Base-by-base conservation (phyloP, 2,329 filamentous ascomycete genomes). In the Pestalotiopsis sp. region DNA sequence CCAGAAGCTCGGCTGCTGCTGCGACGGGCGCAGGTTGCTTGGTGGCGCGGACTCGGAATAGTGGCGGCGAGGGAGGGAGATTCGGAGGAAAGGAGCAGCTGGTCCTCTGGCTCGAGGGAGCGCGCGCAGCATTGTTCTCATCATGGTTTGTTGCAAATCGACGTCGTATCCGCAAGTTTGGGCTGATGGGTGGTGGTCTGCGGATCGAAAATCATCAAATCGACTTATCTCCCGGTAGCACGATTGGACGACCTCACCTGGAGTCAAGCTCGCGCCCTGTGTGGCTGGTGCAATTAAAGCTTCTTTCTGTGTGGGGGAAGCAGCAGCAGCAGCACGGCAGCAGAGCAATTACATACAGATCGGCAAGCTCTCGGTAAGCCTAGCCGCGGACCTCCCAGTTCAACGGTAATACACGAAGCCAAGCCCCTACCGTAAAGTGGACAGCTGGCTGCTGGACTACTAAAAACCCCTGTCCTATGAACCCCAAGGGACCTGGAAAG, bases 1-100 rank as follows among this genome's bases (percentile, higher is more conserved):
- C 84, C 94, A 95, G 82, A 95, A 95, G 61, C 85, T 83, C 64
- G 87, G 81, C 88, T 92, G 73, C 63, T 41, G 61, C 39, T 49
- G 49, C 31, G 66, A 27, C 4, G 52, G 36, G 17, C 23, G 64
- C 20, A 20, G 23, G 14, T 63, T 41, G n/a, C 17, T 14, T 13
- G 61, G 14, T 23, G 49, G 9, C 25, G 64, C 11, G 4, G 41
- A 56, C 23, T 31, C 13, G 23, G 64, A 58, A 14, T 57, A 36
- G 23, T n/a, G 45, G 23, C 52, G 64, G 17, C 14, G n/a, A 27
- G n/a, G 36, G 17, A 17, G 27, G 2, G 14, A 20, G 14, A 4
- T 62, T 36, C 31, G 9, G 4, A 31, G 27, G 12, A 5, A 36
- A 9, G 17, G 17, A n/a, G 6, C 14, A 17, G 41, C 41, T n/a